A percentile compares a stretch with the other conserved stretches of the same genome.
These are phyloP conservation scores for Saururus chinensis DNA, from an alignment of 164 flowering plant genomes.

Conservation along the genomic window DNA sequence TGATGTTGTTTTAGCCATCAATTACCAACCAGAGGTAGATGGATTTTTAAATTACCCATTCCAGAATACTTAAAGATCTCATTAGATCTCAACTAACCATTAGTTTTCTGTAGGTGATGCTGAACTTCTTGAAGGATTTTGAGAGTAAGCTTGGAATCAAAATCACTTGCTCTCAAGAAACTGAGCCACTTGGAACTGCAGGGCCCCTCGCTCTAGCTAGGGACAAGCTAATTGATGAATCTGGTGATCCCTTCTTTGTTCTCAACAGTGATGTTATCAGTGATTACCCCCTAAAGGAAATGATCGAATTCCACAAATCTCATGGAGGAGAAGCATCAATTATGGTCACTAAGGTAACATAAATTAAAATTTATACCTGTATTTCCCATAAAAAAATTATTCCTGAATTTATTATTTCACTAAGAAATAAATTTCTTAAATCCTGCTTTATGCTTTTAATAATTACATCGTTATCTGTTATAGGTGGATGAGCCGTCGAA, in stretches of 20 bases:
- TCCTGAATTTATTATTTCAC: background rate
- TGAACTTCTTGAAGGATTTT: conserved; percentile 13
- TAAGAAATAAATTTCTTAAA: background rate
- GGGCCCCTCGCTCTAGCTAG: conserved; percentile 19
- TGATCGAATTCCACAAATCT: conserved; percentile 17
- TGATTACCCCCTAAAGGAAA: conserved; percentile 14
- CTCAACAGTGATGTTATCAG: conserved; percentile 19
- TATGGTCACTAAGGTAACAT: conserved; percentile 18
- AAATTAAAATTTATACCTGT: background rate
- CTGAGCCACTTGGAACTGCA: conserved; percentile 19
- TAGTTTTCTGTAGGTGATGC: conserved; percentile 11
- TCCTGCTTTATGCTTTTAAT: background rate
- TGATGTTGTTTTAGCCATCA: conserved; percentile 20
- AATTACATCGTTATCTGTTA: background rate
- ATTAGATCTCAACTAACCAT: too few species aligned
- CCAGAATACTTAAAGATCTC: background rate
- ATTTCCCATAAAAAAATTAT: too few species aligned
- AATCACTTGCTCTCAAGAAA: conserved; percentile 19
- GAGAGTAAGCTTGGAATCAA: conserved; percentile 16
- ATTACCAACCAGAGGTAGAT: conserved; percentile 18
- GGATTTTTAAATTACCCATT: background rate
- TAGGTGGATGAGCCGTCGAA: conserved; percentile 23
- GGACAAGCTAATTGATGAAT: conserved; percentile 12
- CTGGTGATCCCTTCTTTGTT: conserved; percentile 17
- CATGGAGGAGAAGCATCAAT: conserved; percentile 21